Base-by-base conservation (phyloP, 352 stramenopile genomes). In the Globisporangium abappressorium region DNA sequence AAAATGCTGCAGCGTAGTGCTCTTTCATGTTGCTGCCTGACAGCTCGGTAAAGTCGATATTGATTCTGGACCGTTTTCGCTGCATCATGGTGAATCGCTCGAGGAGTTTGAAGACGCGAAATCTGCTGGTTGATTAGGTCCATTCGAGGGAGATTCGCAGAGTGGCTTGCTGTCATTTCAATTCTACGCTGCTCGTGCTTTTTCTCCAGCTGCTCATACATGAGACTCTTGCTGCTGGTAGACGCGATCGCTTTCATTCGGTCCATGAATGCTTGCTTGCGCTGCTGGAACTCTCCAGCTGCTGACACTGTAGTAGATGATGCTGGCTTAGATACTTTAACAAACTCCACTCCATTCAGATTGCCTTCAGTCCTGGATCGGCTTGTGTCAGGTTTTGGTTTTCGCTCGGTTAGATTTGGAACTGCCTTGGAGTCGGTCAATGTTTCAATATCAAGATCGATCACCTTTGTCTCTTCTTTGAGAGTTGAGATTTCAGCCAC, bases 231-330 rank as follows among this genome's bases (percentile, higher is more conserved):
- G 53, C 74, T 85, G 57, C 84, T 93, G 4, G 75, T 64, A 1
- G 78, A 80, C 2, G 81, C 84, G 36, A 93, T 89, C 15, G 78
- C 71, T 58, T 93, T 92, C 72, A 93, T 93, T 66, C 87, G 78
- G 33, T 95, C 77, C 51, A 77, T 65, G 56, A 95, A 95, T 30
- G 82, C 65, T 66, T 90, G 74, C 49, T 92, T 93, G 20, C 87
- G 74, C 30, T 80, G 75, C 53, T 90, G 76, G 58, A 93, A 95
- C 60, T 95, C 87, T 11, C 69, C 76, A 28, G 70, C 36, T 24
- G 81, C 72, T 24, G 66, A 64, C 7, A 57, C 34, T 15, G n/a
- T 30, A 5, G 3, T 33, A 9, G 11, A 9, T 47, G 75, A 38
- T 41, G 64, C n/a, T 53, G 53, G 47, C 2, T 58, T 65, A 3